These are phyloP conservation scores for Stevia rebaudiana DNA, from an alignment of 140 eudicot genomes.

Conservation along the genomic window DNA sequence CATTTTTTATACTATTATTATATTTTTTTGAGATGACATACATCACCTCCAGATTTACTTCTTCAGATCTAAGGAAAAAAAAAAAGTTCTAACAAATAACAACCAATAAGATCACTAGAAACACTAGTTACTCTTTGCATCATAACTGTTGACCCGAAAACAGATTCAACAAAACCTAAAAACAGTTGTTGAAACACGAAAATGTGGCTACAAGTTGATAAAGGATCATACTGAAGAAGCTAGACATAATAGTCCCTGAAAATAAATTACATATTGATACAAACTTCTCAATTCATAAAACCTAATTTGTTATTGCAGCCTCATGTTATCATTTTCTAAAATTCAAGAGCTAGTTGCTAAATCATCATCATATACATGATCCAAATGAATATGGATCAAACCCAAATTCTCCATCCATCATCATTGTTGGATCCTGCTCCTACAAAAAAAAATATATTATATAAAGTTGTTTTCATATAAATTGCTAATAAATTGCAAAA, in stretches of 20 bases:
- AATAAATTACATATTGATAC: slow-evolving; percentile 46
- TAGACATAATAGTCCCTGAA: slow-evolving; percentile 23
- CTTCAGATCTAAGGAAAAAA: background rate
- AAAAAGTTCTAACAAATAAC: background rate
- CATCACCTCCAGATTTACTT: background rate
- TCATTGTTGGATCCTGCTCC: slow-evolving; percentile 61
- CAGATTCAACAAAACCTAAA: slow-evolving; percentile 21
- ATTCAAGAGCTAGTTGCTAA: slow-evolving; percentile 30
- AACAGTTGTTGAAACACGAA: slow-evolving; percentile 22
- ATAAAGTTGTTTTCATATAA: too few species aligned
- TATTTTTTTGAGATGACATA: background rate
- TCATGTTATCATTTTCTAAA: slow-evolving; percentile 32
- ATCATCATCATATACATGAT: slow-evolving; percentile 39
- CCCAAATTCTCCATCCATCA: slow-evolving; percentile 52
- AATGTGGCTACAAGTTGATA: slow-evolving; percentile 23
- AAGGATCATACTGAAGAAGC: slow-evolving; percentile 29
- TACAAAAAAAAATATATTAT: slow-evolving; percentile 37
- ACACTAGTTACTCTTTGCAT: slow-evolving; percentile 16
- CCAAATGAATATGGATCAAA: slow-evolving; percentile 64
- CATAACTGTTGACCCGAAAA: slow-evolving; percentile 9
- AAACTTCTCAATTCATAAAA: slow-evolving; percentile 37
- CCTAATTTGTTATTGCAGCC: slow-evolving; percentile 32
- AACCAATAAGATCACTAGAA: background rate
- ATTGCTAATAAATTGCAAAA: too few species aligned
- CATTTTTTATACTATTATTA: background rate